phyloP scores from a whole-genome alignment of 116 monocot genomes.

The Papilionanthe hybrid region DNA sequence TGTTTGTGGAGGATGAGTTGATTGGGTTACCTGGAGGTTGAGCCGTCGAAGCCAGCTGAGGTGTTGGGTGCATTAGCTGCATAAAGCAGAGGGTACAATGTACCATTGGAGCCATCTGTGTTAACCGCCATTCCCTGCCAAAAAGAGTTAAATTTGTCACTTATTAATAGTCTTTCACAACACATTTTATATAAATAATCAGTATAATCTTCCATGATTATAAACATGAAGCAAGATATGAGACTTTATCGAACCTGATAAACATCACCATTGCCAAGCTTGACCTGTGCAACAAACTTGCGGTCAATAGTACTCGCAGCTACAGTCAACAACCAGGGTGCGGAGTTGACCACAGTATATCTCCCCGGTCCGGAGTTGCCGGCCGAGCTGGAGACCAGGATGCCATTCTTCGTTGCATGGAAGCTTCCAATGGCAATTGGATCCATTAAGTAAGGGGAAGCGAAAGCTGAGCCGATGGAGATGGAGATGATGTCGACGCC shows the following conservation, averaged over 20 bases:
- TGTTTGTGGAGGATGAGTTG: neutral
- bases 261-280: neutral
- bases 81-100: conserved; percentile 14
- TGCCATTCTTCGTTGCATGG: conserved; percentile 3
- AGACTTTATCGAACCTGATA: neutral
- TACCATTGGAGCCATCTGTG: conserved; percentile 6
- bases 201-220: too few relatives aligned
- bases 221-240: too few relatives aligned
- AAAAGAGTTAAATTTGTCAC: too few relatives aligned
- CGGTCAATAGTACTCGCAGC: neutral
- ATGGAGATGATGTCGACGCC: neutral
- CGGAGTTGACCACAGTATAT: neutral
- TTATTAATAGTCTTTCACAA: too few relatives aligned
- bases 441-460: conserved; percentile 8
- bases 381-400: neutral
- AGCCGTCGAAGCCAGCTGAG: neutral
- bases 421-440: conserved; percentile 52
- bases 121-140: conserved; percentile 24
- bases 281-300: neutral
- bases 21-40: neutral
- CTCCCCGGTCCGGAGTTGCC: neutral
- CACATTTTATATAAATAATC: too few relatives aligned
- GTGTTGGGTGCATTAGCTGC: conserved; percentile 5
- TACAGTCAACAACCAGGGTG: neutral
- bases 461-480: neutral